These are phyloP conservation scores for Quercus agrifolia DNA, from an alignment of 306 rosid genomes.

Conservation along the genomic window DNA sequence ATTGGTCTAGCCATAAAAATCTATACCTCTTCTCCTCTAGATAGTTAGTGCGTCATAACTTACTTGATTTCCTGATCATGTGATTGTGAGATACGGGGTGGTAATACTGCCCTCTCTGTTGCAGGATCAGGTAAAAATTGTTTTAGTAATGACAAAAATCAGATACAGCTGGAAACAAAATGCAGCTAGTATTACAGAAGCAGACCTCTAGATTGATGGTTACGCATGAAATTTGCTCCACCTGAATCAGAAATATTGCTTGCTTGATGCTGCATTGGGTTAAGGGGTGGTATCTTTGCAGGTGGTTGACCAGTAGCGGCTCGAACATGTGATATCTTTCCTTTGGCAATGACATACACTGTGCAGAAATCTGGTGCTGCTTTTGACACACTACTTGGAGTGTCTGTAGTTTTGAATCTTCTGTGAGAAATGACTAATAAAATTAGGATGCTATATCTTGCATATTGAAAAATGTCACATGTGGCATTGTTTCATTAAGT, in stretches of 20 bases:
- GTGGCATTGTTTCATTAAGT: background rate
- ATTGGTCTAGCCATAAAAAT: background rate
- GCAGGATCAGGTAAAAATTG: conserved; percentile 20
- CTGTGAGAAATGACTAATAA: conserved; percentile 30
- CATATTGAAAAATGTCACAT: background rate
- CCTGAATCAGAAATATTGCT: conserved; percentile 8
- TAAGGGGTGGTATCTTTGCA: conserved; percentile 8
- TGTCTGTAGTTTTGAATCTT: conserved; percentile 57
- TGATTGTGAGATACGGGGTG: background rate
- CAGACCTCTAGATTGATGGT: conserved; percentile 29
- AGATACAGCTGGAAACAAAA: background rate
- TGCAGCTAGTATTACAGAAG: background rate
- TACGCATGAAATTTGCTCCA: conserved; percentile 14
- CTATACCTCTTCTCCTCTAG: background rate
- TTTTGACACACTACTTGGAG: conserved; percentile 55
- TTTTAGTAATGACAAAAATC: conserved; percentile 6
- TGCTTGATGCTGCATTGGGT: conserved; percentile 14
- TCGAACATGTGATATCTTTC: conserved; percentile 55
- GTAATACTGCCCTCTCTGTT: conserved; percentile 20
- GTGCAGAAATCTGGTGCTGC: conserved; percentile 75
- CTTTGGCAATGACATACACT: conserved; percentile 67
- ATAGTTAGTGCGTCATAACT: conserved; percentile 13
- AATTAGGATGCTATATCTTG: conserved; percentile 9
- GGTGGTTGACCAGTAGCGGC: conserved; percentile 42
- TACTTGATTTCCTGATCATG: conserved; percentile 53